Evolutionary conservation across 371 early-diverging fungal genomes (phyloP).

Genomic region (Mortierella sp.): DNA sequence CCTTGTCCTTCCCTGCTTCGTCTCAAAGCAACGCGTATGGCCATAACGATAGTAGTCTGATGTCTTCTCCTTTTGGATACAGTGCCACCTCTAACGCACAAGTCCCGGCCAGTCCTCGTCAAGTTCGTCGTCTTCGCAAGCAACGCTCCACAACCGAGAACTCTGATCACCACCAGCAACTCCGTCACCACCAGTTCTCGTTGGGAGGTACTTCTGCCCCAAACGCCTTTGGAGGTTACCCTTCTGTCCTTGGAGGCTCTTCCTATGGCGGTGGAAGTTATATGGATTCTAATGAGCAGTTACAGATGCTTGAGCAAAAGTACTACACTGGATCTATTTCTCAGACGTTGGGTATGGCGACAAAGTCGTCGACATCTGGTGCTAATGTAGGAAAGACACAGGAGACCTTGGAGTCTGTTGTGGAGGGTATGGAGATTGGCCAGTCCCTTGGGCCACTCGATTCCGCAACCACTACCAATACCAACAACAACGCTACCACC

Average conservation of each 20-base stretch:
- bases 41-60: neutral
- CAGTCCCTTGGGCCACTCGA: conserved; percentile 15
- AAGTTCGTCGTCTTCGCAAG: conserved; percentile 31
- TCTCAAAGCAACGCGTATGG: neutral
- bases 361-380: neutral
- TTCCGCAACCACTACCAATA: neutral
- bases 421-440: conserved; percentile 34
- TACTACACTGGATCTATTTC: conserved; percentile 26
- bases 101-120: neutral
- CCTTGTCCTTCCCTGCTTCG: neutral
- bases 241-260: conserved; percentile 14
- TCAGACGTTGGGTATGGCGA: conserved; percentile 26
- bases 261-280: conserved; percentile 24
- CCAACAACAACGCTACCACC: neutral
- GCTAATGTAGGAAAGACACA: neutral
- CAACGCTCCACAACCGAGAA: conserved; percentile 34
- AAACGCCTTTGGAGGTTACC: conserved; percentile 8
- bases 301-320: conserved; percentile 45
- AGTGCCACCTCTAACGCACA: neutral
- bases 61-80: conserved; percentile 21
- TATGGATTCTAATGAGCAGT: conserved; percentile 41
- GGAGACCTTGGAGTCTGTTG: conserved; percentile 28
- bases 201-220: conserved; percentile 10
- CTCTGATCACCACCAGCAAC: conserved; percentile 1
- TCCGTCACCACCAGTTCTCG: conserved; percentile 13